These are phyloP conservation scores for Luvunga scandens DNA, from an alignment of 345 rosid genomes.

Conservation along the genomic window DNA sequence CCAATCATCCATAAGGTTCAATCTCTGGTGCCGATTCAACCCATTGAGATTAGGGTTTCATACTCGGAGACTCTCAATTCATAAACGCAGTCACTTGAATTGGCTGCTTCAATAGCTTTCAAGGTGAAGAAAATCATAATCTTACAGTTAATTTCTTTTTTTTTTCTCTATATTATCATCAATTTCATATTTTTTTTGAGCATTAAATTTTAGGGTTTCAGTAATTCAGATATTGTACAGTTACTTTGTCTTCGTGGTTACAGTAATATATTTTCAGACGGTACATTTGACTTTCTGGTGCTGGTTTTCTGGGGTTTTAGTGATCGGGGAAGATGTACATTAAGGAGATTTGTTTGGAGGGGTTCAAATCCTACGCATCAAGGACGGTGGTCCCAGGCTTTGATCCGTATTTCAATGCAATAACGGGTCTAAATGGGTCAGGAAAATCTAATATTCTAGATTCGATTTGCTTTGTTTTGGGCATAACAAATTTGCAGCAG, in stretches of 20 bases:
- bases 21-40: slow-evolving; percentile 9
- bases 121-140: background rate
- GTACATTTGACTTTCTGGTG: background rate
- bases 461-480: slow-evolving; percentile 93
- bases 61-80: slow-evolving; percentile 18
- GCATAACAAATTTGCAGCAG: slow-evolving; percentile 98
- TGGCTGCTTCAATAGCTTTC: background rate
- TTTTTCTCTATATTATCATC: background rate
- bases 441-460: slow-evolving; percentile 99
- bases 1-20: slow-evolving; percentile 4
- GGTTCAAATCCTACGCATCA: slow-evolving; percentile 96
- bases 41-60: slow-evolving; percentile 6
- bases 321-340: slow-evolving; percentile 56
- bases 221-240: background rate
- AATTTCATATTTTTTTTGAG: background rate
- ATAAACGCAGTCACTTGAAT: background rate
- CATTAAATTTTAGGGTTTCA: background rate
- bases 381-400: slow-evolving; percentile 91
- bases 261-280: background rate
- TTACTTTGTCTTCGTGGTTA: background rate
- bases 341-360: slow-evolving; percentile 89
- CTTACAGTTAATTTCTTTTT: background rate
- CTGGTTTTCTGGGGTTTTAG: slow-evolving; percentile 7
- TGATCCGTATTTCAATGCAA: slow-evolving; percentile 92
- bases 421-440: slow-evolving; percentile 93